These are phyloP conservation scores for Phyllosticta citriasiana DNA, from an alignment of 2,329 filamentous ascomycete species.

Conservation along the genomic window DNA sequence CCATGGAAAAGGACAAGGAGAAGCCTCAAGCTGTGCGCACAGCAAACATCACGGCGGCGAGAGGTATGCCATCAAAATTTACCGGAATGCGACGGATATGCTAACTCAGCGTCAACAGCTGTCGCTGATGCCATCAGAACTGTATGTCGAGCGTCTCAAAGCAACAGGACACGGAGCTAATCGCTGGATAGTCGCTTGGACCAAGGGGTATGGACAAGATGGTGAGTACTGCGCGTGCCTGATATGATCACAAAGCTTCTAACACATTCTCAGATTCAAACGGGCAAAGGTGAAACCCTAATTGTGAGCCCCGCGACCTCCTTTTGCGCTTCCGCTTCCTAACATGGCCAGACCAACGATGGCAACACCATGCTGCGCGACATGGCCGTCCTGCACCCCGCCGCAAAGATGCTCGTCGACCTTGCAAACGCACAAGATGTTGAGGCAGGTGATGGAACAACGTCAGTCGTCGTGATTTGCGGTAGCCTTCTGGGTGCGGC, in stretches of 20 bases:
- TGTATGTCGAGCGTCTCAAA: constrained; percentile 29
- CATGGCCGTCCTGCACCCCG: constrained; percentile 99
- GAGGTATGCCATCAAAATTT: constrained; percentile 53
- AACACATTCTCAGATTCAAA: constrained; percentile 58
- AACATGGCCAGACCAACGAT: constrained; percentile 64
- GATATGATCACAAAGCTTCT: constrained; percentile 16
- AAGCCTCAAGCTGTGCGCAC: constrained; percentile 96
- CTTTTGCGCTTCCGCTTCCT: constrained; percentile 16
- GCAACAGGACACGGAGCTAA: constrained; percentile 1
- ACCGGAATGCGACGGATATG: constrained; percentile 15
- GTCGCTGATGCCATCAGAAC: constrained; percentile 97
- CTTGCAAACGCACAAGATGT: constrained; percentile 95
- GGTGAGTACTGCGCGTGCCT: constrained; percentile 34
- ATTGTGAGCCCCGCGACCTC: constrained; percentile 45
- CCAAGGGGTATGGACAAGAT: constrained; percentile 99
- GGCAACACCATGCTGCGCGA: constrained; percentile 98
- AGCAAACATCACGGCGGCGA: constrained; percentile 91
- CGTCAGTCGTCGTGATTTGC: constrained; percentile 94
- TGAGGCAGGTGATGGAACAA: constrained; percentile 95
- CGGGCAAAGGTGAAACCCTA: constrained; percentile 90
- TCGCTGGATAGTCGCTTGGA: constrained; percentile 58
- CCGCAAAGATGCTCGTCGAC: constrained; percentile 97
- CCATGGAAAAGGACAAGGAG: constrained; percentile 62
- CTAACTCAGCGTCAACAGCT: constrained; percentile 43
- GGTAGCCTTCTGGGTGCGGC: constrained; percentile 90